Evolutionary conservation across 129 eudicot species (phyloP), one percentile per base, ranked within the genome.

Genomic region (Lactuca saligna): DNA sequence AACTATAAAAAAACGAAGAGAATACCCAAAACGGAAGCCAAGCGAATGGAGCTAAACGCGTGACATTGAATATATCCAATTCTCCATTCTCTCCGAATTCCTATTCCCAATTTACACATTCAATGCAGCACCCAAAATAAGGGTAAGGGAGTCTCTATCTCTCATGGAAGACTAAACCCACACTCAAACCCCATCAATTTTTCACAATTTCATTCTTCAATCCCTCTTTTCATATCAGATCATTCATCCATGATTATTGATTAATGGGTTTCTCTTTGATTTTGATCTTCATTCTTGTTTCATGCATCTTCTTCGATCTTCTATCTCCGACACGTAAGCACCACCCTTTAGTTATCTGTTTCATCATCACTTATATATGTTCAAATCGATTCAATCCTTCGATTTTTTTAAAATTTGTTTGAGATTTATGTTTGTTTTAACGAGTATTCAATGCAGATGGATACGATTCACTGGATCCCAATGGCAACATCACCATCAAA

Each of bases 391-490:
- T 15, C 9, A 25, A n/a, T n/a, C n/a, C n/a, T 10, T 54, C 25
- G 31, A 15, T 50, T 16, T 9, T 4, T 6, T 0, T 9, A 3
- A 42, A 42, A 33, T 48, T 62, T 59, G 7, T 49, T 59, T 62
- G 69, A 59, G 65, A 25, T 58, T 42, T 44, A 53, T 74, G 56
- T 66, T 39, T 76, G 78, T 46, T 73, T 59, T 33, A 53, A 57
- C 25, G 17, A 48, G 8, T 3, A 11, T 25, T 46, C 14, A 54
- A 61, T 82, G 91, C 82, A 91, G 97, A 80, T 85, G 95, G 92
- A 35, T 91, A 76, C 67, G 95, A 91, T 81, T 76, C 84, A 6
- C 55, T 91, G 84, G 97, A 91, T 80, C 86, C 91, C 1, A 75
- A 77, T 48, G 97, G 90, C 17, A 87, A 87, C 56, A 74, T 87